Conservation (phyloP, 352 stramenopile species). For the Thalassiosira hispida region DNA sequence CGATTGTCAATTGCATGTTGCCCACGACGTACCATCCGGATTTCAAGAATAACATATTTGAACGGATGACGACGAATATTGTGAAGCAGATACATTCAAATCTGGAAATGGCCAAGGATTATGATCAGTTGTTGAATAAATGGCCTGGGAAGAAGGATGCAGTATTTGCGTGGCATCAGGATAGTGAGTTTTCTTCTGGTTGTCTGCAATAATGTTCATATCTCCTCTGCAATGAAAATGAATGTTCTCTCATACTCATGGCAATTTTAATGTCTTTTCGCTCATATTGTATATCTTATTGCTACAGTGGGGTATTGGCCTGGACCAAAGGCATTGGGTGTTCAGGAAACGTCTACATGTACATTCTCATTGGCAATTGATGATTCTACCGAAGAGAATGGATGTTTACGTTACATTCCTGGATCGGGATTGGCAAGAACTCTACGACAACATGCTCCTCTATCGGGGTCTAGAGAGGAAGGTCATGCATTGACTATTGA, state of each 20-base stretch:
- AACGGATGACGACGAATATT: constrained; percentile 61
- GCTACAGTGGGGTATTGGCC: constrained; percentile 82
- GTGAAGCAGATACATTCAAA: constrained; percentile 64
- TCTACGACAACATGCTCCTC: constrained; percentile 57
- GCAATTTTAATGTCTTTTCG: background rate
- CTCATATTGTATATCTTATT: no score
- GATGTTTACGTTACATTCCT: constrained; percentile 69
- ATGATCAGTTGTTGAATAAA: constrained; percentile 81
- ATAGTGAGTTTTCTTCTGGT: no score
- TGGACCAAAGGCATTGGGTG: constrained; percentile 43
- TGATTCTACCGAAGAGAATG: constrained; percentile 69
- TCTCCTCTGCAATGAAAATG: no score
- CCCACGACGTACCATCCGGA: constrained; percentile 67
- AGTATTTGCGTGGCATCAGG: constrained; percentile 74
- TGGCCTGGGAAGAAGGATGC: constrained; percentile 63
- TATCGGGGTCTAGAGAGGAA: constrained; percentile 64
- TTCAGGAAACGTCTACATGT: constrained; percentile 63
- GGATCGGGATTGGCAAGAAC: constrained; percentile 49
- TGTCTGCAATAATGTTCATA: background rate
- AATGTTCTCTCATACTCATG: no score
- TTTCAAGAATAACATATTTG: constrained; percentile 72
- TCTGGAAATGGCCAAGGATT: constrained; percentile 75
- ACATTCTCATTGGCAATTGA: constrained; percentile 78
- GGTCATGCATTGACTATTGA: constrained; percentile 66
- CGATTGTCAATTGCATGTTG: constrained; percentile 77